Evolutionary conservation across 805 yeast genomes (phyloP), one percentile per base, ranked within the genome.

Genomic region (Sugiyamaella marilandica): DNA sequence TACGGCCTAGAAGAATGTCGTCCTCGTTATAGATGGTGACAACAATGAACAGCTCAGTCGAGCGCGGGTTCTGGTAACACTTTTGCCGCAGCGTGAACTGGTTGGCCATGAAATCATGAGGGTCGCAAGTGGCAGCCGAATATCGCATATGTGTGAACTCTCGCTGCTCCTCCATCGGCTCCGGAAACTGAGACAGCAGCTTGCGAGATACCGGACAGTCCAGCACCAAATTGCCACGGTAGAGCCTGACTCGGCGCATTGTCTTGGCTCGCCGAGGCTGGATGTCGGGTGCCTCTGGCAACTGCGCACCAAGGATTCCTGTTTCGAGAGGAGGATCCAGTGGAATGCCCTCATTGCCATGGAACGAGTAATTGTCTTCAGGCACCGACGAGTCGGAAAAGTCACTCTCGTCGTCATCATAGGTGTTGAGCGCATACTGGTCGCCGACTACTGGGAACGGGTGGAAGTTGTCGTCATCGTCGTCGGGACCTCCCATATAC

Each of bases 51-150:
- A 91, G 70, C 67, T 94, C 98, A 0, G 97, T 92, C 57, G 78
- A 76, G 59, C 98, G 78, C 1, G 94, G 92, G 36, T 81, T 83
- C 41, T 77, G 71, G 65, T 88, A 92, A 62, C 87, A 82, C 41
- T 80, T 78, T 64, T 90, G 98, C 60, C 99, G 79, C 32, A 92
- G 74, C n/a, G 85, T 83, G 72, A 87, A 94, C 60, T 82, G 79
- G 57, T 78, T 78, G 9, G 61, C 59, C 16, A 69, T 71, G 64
- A 87, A 87, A 51, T 84, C 81, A 10, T 80, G 75, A 0, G 98
- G 98, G 57, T 92, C 95, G 67, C 96, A 85, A 0, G 98, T 92
- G 18, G 87, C 90, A 0, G 97, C 97, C 53, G 94, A 88, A 69
- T 91, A 92, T 67, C 98, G 79, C 92, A 92, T 84, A 62, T 84